Conservation (phyloP, 2,329 filamentous ascomycete genomes). For the Xylariaceae sp. region DNA sequence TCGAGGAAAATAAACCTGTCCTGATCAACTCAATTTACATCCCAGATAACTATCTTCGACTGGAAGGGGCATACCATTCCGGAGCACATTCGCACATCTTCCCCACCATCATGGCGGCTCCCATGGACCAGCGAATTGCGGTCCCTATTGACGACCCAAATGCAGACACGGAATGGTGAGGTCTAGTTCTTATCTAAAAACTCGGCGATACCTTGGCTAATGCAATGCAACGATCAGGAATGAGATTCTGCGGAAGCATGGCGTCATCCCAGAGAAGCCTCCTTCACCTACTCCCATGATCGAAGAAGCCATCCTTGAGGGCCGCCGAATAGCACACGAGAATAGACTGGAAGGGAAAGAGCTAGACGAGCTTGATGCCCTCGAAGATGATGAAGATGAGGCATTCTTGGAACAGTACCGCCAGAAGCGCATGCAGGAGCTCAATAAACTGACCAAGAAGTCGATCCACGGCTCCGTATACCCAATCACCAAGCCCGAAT, state of each 20-base stretch:
- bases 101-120: slow-evolving; percentile 54
- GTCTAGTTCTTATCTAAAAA: slow-evolving; percentile 5
- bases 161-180: slow-evolving; percentile 93
- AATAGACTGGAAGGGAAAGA: slow-evolving; percentile 93
- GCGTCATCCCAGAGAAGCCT: slow-evolving; percentile 95
- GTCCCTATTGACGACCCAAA: slow-evolving; percentile 95
- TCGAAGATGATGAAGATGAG: slow-evolving; percentile 96
- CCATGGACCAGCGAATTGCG: slow-evolving; percentile 61
- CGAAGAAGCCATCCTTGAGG: slow-evolving; percentile 87
- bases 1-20: no score
- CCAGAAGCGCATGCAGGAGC: slow-evolving; percentile 81
- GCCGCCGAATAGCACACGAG: slow-evolving; percentile 79
- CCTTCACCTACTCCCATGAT: slow-evolving; percentile 94
- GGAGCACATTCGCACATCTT: not conserved
- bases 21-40: no score
- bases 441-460: slow-evolving; percentile 71
- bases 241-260: slow-evolving; percentile 95
- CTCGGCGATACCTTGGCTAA: not conserved
- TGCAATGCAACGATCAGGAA: slow-evolving; percentile 63
- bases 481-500: slow-evolving; percentile 91
- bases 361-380: slow-evolving; percentile 85
- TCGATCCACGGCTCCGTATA: slow-evolving; percentile 88
- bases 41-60: no score
- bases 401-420: slow-evolving; percentile 85
- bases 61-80: not conserved